Evolutionary conservation across 768 basidiomycete species (phyloP), one percentile per base, ranked within the genome.

Genomic region (Chlorophyllum brunneum): DNA sequence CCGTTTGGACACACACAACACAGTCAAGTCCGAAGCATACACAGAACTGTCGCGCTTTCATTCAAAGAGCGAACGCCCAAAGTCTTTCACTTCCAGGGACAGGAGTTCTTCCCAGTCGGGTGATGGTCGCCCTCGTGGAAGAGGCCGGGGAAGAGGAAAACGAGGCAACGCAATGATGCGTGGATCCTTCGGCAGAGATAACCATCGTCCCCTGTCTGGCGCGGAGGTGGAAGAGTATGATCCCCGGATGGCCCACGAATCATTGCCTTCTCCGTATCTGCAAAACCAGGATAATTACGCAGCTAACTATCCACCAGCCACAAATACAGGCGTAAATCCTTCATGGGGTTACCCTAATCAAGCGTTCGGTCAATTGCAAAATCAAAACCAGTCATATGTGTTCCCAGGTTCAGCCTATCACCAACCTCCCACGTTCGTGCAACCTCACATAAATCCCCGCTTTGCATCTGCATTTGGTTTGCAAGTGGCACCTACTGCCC

Each of bases 381-480:
- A 42, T 27, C 41, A 45, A 20, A 36, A 36, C 16, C 51, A 53
- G 29, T 10, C 44, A 9, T 40, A 53, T n/a, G 40, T 46, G 51
- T 45, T 45, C 24, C 44, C 51, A 8, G 29, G 27, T 31, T 13
- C 34, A 24, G 9, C 48, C 20, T 49, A 49, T 49, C 40, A 51
- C 5, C 18, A 11, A 23, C 36, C 43, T 18, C 30, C 43, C 36
- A 45, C 44, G 62, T 73, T 61, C 37, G 72, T 89, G n/a, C 86
- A 89, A 57, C 89, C 89, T 5, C 89, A 92, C 61, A 91, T 92
- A 54, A 91, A 92, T 59, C 89, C 89, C 7, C 77, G 83, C 9
- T 91, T 92, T 65, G 86, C 87, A 11, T 77, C 80, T 27, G 69
- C 70, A 24, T 86, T 88, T 56, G 85, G 82, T 22, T 64, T 83